Evolutionary conservation across 140 eudicot species (phyloP).

Genomic region (Oenanthe javanica): DNA sequence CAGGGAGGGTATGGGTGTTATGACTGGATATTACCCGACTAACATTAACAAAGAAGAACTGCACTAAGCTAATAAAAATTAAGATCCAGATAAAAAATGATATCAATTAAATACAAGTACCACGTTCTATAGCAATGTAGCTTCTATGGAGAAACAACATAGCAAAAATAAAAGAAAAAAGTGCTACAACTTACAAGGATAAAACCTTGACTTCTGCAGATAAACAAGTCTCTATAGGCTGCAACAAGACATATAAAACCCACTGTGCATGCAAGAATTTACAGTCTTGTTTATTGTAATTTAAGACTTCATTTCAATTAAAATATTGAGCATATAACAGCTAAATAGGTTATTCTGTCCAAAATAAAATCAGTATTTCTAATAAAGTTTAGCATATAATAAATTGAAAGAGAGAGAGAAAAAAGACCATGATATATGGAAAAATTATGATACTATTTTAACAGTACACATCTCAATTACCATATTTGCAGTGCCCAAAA

Average conservation of each 20-base stretch:
- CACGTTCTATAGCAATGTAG: neutral
- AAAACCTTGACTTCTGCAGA: neutral
- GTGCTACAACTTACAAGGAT: neutral
- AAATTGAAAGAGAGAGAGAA: neutral
- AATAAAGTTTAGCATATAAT: neutral
- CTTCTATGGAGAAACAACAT: neutral
- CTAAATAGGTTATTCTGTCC: neutral
- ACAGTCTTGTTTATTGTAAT: neutral
- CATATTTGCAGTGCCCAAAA: neutral
- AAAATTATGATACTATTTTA: neutral
- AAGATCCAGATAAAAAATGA: neutral
- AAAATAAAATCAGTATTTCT: neutral
- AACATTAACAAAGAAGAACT: neutral
- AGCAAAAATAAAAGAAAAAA: neutral
- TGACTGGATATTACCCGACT: neutral
- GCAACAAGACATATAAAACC: neutral
- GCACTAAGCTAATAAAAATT: neutral
- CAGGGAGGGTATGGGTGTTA: neutral
- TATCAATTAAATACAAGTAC: neutral
- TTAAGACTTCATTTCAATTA: neutral
- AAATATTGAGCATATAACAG: neutral
- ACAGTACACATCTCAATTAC: neutral
- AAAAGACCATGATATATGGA: neutral
- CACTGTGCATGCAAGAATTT: neutral
- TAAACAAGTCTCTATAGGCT: neutral